Evolutionary conservation across 768 basidiomycete genomes (phyloP), one percentile per base, ranked within the genome.

Genomic region (Coprinellus micaceus): DNA sequence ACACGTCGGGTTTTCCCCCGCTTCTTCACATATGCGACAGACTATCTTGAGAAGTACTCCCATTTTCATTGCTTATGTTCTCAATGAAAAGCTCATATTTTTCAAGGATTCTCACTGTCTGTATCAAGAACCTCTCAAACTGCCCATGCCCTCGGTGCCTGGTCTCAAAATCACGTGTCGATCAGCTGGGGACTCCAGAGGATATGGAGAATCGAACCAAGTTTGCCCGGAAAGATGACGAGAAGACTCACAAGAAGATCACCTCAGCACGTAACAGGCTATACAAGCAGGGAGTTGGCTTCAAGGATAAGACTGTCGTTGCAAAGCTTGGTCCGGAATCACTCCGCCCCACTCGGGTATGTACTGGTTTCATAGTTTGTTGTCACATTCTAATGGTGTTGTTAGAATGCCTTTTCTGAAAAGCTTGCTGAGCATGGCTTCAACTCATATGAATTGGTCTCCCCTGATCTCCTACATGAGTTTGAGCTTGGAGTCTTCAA

Each of bases 11-110:
- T 74, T 6, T 76, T 64, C 59, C 71, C 69, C 4, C 60, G 66
- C 0, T 48, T 76, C 21, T 68, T 74, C 47, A 71, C 66, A 0
- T 71, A 74, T 56, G 68, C 70, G 2, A 69, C 69, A 1, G 73
- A 74, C 60, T 77, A 76, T 56, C 73, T 70, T 9, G 75, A 77
- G 54, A 76, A 76, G 75, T 78, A 58, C 53, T 60, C 6, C 33
- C 13, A 6, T 6, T 33, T 33, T 33, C 33, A 6, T 33, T 33
- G 33, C 33, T 33, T 26, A 4, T 25, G 6, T 50, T 22, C 28
- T 15, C 4, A 4, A 7, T 24, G 41, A 15, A 6, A 17, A 13
- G 26, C 13, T 9, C 39, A 39, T 30, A 11, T 53, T 7, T 29
- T 13, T 29, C 9, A 40, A 63, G 74, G 57, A 59, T 75, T 11